Percentiles rank a stretch among this genome's conserved stretches.
These are phyloP conservation scores for Pseudogymnoascus sp. DNA, from an alignment of 2,329 filamentous ascomycete species.

Conservation along the genomic window DNA sequence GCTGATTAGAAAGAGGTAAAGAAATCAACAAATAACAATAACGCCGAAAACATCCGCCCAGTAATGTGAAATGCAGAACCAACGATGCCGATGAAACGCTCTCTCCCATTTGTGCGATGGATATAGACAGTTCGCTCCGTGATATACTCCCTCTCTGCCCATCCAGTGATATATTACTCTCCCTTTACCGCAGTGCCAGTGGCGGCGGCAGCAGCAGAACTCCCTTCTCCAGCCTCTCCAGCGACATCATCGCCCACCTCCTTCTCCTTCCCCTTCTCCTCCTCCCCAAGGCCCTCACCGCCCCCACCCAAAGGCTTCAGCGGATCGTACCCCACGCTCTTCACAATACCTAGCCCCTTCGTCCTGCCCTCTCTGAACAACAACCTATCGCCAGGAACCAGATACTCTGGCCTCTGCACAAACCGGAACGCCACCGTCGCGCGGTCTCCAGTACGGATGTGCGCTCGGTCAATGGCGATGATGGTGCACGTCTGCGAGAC, in stretches of 20 bases:
- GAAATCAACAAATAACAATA: background rate
- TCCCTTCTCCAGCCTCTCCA: background rate
- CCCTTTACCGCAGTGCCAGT: background rate
- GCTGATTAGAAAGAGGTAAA: background rate
- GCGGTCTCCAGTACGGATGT: constrained; percentile 90
- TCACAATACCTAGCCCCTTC: constrained; percentile 92
- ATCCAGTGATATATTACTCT: background rate
- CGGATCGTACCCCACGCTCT: constrained; percentile 80
- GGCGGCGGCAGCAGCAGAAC: background rate
- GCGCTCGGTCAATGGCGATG: constrained; percentile 93
- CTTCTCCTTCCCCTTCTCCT: background rate
- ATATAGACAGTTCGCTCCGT: background rate
- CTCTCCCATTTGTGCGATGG: background rate
- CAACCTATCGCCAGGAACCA: constrained; percentile 80
- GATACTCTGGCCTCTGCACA: constrained; percentile 86
- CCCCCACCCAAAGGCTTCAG: constrained; percentile 37
- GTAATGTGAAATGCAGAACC: background rate
- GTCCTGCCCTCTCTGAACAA: constrained; percentile 92
- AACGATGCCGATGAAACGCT: background rate
- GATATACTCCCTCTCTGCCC: background rate
- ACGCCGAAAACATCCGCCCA: background rate
- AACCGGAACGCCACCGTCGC: constrained; percentile 92
- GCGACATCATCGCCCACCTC: constrained; percentile 10
- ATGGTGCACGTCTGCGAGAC: constrained; percentile 95
- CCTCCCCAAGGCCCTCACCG: constrained; percentile 14